Evolutionary conservation across 2,329 filamentous ascomycete species (phyloP).

Genomic region (Xylariaceae sp.): DNA sequence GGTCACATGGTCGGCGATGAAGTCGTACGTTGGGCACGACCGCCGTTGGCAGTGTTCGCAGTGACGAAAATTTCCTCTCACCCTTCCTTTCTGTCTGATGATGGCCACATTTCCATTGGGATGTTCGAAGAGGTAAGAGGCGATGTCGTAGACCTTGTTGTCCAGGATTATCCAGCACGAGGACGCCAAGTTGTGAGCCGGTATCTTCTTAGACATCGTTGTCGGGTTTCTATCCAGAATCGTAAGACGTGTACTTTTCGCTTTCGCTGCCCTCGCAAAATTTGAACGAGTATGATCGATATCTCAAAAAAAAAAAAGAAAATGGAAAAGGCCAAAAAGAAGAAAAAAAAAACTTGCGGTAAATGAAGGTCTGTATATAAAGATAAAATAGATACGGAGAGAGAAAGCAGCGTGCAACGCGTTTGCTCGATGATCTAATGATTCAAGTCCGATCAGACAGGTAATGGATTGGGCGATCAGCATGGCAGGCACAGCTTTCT

Average conservation of each 20-base stretch:
- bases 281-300: too few species aligned
- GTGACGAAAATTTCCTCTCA: neutral
- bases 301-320: too few species aligned
- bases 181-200: constrained; percentile 31
- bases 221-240: neutral
- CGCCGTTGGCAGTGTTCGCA: neutral
- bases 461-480: neutral
- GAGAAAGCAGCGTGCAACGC: neutral
- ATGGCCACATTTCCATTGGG: constrained; percentile 32
- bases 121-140: constrained; percentile 33
- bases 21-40: neutral
- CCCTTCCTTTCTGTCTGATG: constrained; percentile 28
- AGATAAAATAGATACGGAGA: neutral
- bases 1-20: neutral
- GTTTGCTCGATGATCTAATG: neutral
- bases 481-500: neutral
- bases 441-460: neutral
- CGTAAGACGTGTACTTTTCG: too few species aligned
- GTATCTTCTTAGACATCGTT: constrained; percentile 28
- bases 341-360: too few species aligned
- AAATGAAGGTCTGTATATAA: neutral
- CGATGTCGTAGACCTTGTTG: constrained; percentile 35
- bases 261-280: too few species aligned
- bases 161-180: constrained; percentile 38
- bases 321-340: too few species aligned